Conservation (phyloP, 257 asterid genomes). For the Schizonepeta tenuifolia region DNA sequence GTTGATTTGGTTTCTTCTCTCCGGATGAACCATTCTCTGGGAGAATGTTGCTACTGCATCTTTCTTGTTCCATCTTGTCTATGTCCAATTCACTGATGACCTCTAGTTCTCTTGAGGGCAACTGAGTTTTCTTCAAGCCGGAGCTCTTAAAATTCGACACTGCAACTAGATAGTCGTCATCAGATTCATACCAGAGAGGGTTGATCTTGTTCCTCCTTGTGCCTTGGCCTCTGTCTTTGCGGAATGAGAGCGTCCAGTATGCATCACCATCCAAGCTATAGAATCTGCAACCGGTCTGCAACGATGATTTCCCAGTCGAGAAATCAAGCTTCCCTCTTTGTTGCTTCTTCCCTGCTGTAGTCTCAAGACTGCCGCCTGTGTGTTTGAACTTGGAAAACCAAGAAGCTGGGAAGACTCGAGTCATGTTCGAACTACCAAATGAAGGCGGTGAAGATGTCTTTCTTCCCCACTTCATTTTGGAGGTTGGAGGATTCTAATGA, state of each 20-base stretch:
- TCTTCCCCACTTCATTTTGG: constrained; percentile 58
- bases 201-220: constrained; percentile 31
- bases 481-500: not conserved
- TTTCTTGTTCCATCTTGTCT: constrained; percentile 35
- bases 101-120: constrained; percentile 24
- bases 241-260: constrained; percentile 69
- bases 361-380: constrained; percentile 34
- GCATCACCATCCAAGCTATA: constrained; percentile 53
- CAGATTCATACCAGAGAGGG: constrained; percentile 49
- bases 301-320: constrained; percentile 25
- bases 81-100: constrained; percentile 39
- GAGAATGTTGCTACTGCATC: constrained; percentile 26
- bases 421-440: constrained; percentile 44
- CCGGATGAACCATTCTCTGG: constrained; percentile 3
- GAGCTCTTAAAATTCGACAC: constrained; percentile 31
- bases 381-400: constrained; percentile 76
- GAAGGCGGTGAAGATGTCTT: constrained; percentile 48
- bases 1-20: not conserved
- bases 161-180: constrained; percentile 42
- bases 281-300: constrained; percentile 42
- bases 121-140: not conserved
- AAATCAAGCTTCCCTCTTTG: constrained; percentile 35
- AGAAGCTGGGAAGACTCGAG: constrained; percentile 62
- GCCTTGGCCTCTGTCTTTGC: constrained; percentile 37
- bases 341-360: constrained; percentile 27